A percentile compares a stretch with the other conserved stretches of the same genome.
Evolutionary conservation across 768 basidiomycete genomes (phyloP).

Genomic region (Panaeolus papilionaceus): DNA sequence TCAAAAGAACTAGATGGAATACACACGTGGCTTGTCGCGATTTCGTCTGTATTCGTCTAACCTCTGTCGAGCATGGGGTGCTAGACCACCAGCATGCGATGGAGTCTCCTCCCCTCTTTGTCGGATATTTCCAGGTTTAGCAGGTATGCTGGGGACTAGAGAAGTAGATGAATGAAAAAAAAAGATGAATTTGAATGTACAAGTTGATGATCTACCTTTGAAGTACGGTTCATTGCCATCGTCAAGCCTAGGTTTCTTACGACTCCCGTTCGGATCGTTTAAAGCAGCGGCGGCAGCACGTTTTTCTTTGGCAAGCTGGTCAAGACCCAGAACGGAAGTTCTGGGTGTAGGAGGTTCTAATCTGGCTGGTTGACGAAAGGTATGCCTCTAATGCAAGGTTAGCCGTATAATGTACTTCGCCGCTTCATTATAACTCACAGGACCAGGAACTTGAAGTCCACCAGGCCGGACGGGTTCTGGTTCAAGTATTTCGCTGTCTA

Average conservation of each 20-base stretch:
- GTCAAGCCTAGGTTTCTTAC: slow-evolving; percentile 71
- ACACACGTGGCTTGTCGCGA: slow-evolving; percentile 75
- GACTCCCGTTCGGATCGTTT: slow-evolving; percentile 51
- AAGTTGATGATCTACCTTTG: slow-evolving; percentile 65
- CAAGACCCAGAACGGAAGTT: slow-evolving; percentile 84
- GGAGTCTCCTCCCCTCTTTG: slow-evolving; percentile 91
- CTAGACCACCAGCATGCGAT: slow-evolving; percentile 90
- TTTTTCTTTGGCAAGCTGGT: slow-evolving; percentile 89
- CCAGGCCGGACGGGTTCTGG: slow-evolving; percentile 81
- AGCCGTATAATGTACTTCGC: not conserved
- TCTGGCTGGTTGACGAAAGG: slow-evolving; percentile 78
- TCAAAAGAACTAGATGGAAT: slow-evolving; percentile 14
- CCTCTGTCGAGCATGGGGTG: slow-evolving; percentile 70
- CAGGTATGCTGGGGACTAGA: slow-evolving; percentile 83
- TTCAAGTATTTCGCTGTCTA: slow-evolving; percentile 83
- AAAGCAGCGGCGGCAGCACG: slow-evolving; percentile 56
- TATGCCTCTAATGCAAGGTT: slow-evolving; percentile 63
- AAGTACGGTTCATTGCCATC: slow-evolving; percentile 77
- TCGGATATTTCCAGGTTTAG: slow-evolving; percentile 61
- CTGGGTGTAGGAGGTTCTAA: slow-evolving; percentile 81
- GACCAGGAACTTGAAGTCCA: slow-evolving; percentile 75
- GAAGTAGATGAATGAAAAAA: not conserved
- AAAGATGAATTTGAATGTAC: not conserved
- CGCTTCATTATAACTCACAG: slow-evolving; percentile 43
- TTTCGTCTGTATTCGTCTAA: slow-evolving; percentile 81